Conservation (phyloP, 345 rosid genomes). For the Euclidium syriacum region DNA sequence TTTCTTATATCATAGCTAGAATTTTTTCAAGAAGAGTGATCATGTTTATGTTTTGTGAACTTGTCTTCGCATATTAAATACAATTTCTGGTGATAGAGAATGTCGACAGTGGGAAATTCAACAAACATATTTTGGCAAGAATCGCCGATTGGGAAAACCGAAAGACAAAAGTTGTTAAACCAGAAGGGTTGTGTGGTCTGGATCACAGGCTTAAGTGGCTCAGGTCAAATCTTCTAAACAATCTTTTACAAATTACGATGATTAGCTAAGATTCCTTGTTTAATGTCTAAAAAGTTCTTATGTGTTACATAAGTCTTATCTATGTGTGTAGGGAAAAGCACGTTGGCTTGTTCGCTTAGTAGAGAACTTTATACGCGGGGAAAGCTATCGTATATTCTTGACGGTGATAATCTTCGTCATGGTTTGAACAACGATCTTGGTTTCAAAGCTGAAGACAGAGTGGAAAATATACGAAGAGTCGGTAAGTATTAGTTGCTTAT, state of each 20-base stretch:
- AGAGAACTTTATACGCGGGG: conserved; percentile 60
- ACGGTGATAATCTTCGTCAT: conserved; percentile 89
- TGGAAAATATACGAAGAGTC: conserved; percentile 86
- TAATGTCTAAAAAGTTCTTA: background rate
- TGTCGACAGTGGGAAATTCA: conserved; percentile 65
- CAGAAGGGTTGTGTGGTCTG: conserved; percentile 92
- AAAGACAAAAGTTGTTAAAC: conserved; percentile 71
- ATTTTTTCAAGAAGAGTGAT: background rate
- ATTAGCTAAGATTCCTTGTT: background rate
- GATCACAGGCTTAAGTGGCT: conserved; percentile 97
- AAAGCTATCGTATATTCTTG: conserved; percentile 77
- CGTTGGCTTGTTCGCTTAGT: conserved; percentile 74
- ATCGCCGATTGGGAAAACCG: conserved; percentile 65
- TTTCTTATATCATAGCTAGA: too few species aligned
- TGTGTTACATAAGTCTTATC: background rate
- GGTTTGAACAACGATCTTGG: conserved; percentile 84
- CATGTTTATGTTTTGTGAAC: background rate
- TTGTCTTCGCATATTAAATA: background rate
- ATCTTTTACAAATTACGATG: background rate
- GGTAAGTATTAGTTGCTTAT: conserved; percentile 45
- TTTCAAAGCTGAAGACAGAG: conserved; percentile 81
- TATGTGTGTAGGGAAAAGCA: conserved; percentile 71
- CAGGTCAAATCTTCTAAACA: conserved; percentile 47
- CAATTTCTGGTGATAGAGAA: conserved; percentile 24
- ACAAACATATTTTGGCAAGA: conserved; percentile 93